Percentiles rank a stretch among this genome's conserved stretches.
phyloP scores from a whole-genome alignment of 2,329 filamentous ascomycete genomes.

The Epichloe aotearoae region DNA sequence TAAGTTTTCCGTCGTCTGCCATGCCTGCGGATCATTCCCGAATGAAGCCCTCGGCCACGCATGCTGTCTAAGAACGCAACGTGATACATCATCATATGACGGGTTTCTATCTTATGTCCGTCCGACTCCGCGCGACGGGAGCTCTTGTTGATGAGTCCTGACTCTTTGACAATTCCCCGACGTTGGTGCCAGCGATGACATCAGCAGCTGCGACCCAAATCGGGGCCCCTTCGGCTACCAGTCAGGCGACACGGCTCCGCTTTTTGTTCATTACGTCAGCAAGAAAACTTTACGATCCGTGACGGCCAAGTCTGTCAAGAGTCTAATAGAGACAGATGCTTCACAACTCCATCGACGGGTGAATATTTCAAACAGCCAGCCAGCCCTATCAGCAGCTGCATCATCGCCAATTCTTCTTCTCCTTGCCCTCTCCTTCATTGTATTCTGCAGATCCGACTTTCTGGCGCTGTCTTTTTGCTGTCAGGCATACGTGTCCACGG shows the following conservation, averaged over 20 bases:
- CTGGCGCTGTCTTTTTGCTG: neutral
- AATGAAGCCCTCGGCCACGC: neutral
- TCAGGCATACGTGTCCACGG: conserved; percentile 4
- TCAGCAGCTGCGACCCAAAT: no score
- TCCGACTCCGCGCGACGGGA: neutral
- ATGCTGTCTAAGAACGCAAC: neutral
- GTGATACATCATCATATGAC: no score
- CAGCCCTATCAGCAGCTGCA: conserved; percentile 3
- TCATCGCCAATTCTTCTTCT: conserved; percentile 1
- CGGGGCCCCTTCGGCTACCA: no score
- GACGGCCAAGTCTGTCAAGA: neutral
- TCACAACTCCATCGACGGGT: conserved; percentile 4
- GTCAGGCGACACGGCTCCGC: neutral
- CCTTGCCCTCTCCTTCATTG: neutral
- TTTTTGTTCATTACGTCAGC: conserved; percentile 9
- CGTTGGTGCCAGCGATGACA: no score
- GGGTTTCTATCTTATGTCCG: neutral
- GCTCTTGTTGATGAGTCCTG: neutral
- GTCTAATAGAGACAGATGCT: neutral
- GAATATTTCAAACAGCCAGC: neutral
- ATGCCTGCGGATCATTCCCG: neutral
- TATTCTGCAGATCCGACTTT: neutral
- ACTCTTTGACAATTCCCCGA: no score
- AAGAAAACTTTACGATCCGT: conserved; percentile 9
- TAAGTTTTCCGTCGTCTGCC: no score